Evolutionary conservation across 768 basidiomycete genomes (phyloP).

Genomic region (Pholiota molesta): DNA sequence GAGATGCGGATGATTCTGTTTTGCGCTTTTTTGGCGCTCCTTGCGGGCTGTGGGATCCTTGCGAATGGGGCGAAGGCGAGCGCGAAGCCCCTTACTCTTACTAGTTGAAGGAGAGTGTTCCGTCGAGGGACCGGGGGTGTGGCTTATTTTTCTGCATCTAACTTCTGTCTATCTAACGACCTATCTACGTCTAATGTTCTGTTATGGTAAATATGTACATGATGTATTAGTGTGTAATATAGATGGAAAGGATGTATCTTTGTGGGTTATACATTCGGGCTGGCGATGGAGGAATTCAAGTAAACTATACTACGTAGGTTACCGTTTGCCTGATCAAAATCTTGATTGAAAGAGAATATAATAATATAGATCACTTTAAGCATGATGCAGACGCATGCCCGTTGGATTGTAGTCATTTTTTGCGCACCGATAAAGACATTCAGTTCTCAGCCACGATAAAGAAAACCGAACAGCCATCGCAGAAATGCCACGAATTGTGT

Average conservation of each 20-base stretch:
- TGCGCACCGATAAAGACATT: too few species aligned
- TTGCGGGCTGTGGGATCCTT: conserved; percentile 54
- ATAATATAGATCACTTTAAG: too few species aligned
- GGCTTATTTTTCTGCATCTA: background rate
- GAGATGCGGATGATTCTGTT: conserved; percentile 65
- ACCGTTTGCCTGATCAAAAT: too few species aligned
- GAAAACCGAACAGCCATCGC: too few species aligned
- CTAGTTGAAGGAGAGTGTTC: background rate
- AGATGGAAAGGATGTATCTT: background rate
- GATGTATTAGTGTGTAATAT: background rate
- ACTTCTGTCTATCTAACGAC: background rate
- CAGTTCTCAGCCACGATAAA: too few species aligned
- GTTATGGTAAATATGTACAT: background rate
- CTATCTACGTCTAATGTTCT: background rate
- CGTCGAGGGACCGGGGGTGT: background rate
- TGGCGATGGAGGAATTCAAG: too few species aligned
- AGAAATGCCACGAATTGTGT: too few species aligned
- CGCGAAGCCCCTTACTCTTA: background rate
- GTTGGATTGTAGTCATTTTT: too few species aligned
- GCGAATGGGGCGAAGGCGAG: conserved; percentile 20
- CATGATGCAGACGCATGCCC: too few species aligned
- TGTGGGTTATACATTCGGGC: background rate
- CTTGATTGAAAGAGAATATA: too few species aligned
- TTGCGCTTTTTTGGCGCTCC: conserved; percentile 47
- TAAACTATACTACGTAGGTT: too few species aligned